Percentiles rank a stretch among this genome's conserved stretches.
These are phyloP conservation scores for Gnomoniopsis sp. DNA, from an alignment of 2,329 filamentous ascomycete genomes.

Conservation along the genomic window DNA sequence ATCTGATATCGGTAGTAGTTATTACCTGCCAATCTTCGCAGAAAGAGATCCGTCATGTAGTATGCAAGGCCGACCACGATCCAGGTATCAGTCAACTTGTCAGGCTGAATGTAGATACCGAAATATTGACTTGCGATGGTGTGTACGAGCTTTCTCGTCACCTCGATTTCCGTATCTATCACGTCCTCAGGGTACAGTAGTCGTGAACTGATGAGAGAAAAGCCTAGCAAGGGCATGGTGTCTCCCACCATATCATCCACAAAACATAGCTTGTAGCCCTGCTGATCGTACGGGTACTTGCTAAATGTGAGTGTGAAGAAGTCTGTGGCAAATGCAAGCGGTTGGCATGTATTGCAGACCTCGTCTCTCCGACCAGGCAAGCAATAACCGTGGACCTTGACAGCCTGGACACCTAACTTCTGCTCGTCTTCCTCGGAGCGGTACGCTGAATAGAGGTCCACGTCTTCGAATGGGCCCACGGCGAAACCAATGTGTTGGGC, in stretches of 20 bases:
- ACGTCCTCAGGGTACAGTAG: slow-evolving; percentile 82
- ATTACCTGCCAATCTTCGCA: slow-evolving; percentile 86
- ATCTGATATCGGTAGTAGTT: slow-evolving; percentile 92
- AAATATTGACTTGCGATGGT: slow-evolving; percentile 91
- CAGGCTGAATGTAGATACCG: slow-evolving; percentile 86
- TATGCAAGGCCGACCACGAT: slow-evolving; percentile 84
- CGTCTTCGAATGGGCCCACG: slow-evolving; percentile 89
- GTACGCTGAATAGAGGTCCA: slow-evolving; percentile 81
- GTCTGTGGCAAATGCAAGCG: slow-evolving; percentile 84
- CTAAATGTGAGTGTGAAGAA: slow-evolving; percentile 84
- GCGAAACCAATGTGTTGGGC: slow-evolving; percentile 91
- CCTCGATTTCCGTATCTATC: slow-evolving; percentile 79
- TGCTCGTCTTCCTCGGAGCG: slow-evolving; percentile 89
- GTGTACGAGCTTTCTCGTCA: slow-evolving; percentile 76
- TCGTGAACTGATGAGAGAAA: slow-evolving; percentile 83
- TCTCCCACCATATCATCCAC: slow-evolving; percentile 83
- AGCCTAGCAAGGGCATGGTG: slow-evolving; percentile 71
- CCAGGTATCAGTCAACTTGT: slow-evolving; percentile 79
- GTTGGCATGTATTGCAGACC: slow-evolving; percentile 80
- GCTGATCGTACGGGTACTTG: slow-evolving; percentile 74
- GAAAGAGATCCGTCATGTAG: slow-evolving; percentile 92
- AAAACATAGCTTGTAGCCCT: slow-evolving; percentile 87
- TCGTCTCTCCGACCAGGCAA: slow-evolving; percentile 79
- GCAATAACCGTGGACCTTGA: slow-evolving; percentile 89
- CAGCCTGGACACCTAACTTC: slow-evolving; percentile 80